Base-by-base conservation (phyloP, 1,139 yeast genomes). In the Pichia terricola region DNA sequence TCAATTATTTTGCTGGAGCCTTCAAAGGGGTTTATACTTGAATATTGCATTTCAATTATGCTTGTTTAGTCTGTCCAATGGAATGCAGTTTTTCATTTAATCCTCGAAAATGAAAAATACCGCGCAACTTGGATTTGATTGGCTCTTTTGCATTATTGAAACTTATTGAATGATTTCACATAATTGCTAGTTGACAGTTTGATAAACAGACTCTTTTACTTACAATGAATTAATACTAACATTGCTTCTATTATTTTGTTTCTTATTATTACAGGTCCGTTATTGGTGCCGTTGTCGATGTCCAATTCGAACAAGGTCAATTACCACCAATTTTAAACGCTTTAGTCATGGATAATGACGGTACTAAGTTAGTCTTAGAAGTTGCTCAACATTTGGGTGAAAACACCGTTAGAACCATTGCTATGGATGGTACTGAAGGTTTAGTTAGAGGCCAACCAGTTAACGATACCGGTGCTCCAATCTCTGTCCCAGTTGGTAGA, bases 401-500 rank as follows among this genome's bases (percentile, higher is more conserved):
- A 78, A 88, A 88, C 86, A 85, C 97, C 63, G 97, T 91, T 70
- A 89, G 98, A 81, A 85, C 98, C 67, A 91, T 91, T 85, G 97
- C 98, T 68, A 91, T 91, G 98, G 98, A 91, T 73, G 98, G 97
- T 85, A 91, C 98, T 62, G 97, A 91, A 72, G 98, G 98, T 87
- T 83, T 91, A 66, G 96, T 88, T 64, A 91, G 98, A 81, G 98
- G 98, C 71, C 83, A 86, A 65, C 52, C 75, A 51, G 98, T 91
- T 64, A 61, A 67, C 57, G 98, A 91, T 76, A 89, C 97, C 56
- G 98, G 98, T 70, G 79, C 96, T 56, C 98, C 98, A 72, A 91
- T 91, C 68, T 82, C 96, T 61, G 94, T 91, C 62, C 98, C 98
- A 61, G 98, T 91, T 59, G 98, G 98, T 69, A 89, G 95, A 73